Percentiles rank a stretch among this genome's conserved stretches.
Conservation (phyloP, 208 protist species). For the Angomonas desouzai region DNA sequence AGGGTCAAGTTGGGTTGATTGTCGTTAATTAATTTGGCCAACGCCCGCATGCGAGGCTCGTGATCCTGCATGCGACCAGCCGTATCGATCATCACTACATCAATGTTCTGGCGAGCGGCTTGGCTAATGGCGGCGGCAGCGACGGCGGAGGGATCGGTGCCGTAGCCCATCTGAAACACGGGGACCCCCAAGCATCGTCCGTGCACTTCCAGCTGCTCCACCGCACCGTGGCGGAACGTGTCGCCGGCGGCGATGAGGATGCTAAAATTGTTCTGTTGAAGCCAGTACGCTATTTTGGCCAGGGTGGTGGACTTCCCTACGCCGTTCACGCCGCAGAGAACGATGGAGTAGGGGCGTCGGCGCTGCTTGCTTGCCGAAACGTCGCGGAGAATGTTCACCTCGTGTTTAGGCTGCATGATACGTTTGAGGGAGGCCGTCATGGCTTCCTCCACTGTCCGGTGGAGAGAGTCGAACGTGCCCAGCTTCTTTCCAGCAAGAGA, state of each 20-base stretch:
- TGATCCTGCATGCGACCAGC: constrained; percentile 99
- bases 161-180: constrained; percentile 97
- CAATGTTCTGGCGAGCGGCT: constrained; percentile 74
- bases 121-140: constrained; percentile 91
- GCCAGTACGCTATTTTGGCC: constrained; percentile 97
- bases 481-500: constrained; percentile 91
- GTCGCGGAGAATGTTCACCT: constrained; percentile 95
- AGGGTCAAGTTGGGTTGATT: constrained; percentile 97
- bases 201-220: constrained; percentile 99
- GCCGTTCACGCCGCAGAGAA: constrained; percentile 99
- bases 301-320: constrained; percentile 99
- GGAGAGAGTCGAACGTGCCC: constrained; percentile 89
- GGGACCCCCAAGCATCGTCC: constrained; percentile 88
- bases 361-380: constrained; percentile 63
- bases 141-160: constrained; percentile 93
- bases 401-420: constrained; percentile 95
- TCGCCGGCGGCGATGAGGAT: constrained; percentile 99
- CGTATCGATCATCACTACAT: constrained; percentile 99
- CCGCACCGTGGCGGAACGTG: constrained; percentile 99
- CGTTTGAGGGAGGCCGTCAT: constrained; percentile 90
- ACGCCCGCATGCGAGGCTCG: constrained; percentile 97
- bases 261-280: constrained; percentile 90
- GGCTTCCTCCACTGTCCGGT: constrained; percentile 65
- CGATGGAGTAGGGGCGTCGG: constrained; percentile 94
- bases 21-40: constrained; percentile 97